Conservation (phyloP, 2,329 filamentous ascomycete genomes). For the Nannizziopsis arthrosporioides region DNA sequence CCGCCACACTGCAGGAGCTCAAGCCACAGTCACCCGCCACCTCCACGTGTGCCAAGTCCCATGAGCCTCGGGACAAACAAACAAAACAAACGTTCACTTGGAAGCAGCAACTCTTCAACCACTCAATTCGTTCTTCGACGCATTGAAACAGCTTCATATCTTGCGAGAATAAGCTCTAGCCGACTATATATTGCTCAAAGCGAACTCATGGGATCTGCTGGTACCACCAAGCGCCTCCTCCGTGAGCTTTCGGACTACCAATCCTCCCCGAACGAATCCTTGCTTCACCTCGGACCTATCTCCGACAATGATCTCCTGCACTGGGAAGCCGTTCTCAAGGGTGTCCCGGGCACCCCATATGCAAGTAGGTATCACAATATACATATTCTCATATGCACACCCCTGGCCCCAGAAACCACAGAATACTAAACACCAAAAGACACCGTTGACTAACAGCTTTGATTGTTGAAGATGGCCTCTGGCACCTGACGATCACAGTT, state of each 20-base stretch:
- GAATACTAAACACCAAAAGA: background rate
- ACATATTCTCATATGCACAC: background rate
- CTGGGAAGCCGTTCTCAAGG: slow-evolving; percentile 51
- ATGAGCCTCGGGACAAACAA: slow-evolving; percentile 6
- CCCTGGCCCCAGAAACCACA: background rate
- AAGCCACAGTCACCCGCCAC: background rate
- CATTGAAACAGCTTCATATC: background rate
- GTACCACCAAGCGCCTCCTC: slow-evolving; percentile 48
- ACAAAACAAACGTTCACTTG: background rate
- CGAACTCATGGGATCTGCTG: slow-evolving; percentile 15
- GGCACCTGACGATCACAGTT: slow-evolving; percentile 67
- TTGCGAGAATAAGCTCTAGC: background rate
- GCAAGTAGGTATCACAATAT: slow-evolving; percentile 39
- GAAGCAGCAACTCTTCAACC: background rate
- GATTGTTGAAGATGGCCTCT: slow-evolving; percentile 51
- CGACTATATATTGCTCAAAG: background rate
- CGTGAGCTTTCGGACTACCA: slow-evolving; percentile 50
- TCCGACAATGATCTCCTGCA: slow-evolving; percentile 47
- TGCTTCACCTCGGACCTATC: slow-evolving; percentile 46
- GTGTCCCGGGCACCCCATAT: slow-evolving; percentile 47
- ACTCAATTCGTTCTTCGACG: background rate
- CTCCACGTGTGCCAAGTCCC: background rate
- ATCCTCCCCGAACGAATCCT: slow-evolving; percentile 44
- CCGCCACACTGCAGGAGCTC: background rate
- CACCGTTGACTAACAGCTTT: slow-evolving; percentile 4